Evolutionary conservation across 192 early-diverging fungal genomes (phyloP).

Genomic region (Chytriomyces confervae): DNA sequence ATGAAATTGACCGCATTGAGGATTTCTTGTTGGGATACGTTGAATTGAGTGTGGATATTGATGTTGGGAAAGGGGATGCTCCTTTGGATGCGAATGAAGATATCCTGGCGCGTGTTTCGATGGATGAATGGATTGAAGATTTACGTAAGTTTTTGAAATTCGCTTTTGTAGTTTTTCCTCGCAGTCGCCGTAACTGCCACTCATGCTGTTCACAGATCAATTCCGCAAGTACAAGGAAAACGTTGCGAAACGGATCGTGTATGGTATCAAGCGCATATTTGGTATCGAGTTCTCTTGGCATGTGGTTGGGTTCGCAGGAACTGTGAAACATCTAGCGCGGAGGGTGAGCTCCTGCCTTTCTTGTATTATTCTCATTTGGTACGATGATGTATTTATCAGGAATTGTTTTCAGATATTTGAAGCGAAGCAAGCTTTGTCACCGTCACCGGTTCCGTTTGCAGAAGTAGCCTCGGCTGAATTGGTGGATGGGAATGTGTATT

Average conservation of each 20-base stretch:
- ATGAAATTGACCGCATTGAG: slow-evolving; percentile 28
- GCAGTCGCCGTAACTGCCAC: background rate
- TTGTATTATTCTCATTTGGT: background rate
- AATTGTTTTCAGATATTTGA: slow-evolving; percentile 13
- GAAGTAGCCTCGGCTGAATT: background rate
- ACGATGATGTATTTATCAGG: background rate
- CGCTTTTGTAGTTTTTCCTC: background rate
- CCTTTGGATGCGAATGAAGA: slow-evolving; percentile 34
- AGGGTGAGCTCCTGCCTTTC: slow-evolving; percentile 40
- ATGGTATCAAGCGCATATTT: slow-evolving; percentile 81
- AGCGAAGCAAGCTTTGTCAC: slow-evolving; percentile 24
- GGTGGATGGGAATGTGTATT: no score
- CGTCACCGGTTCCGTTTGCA: slow-evolving; percentile 8
- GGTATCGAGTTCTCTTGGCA: slow-evolving; percentile 90
- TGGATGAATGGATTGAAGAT: slow-evolving; percentile 37
- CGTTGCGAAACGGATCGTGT: slow-evolving; percentile 69
- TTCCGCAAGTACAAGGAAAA: slow-evolving; percentile 44
- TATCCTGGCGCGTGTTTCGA: slow-evolving; percentile 35
- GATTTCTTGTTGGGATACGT: slow-evolving; percentile 28
- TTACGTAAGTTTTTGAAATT: slow-evolving; percentile 27
- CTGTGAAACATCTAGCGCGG: slow-evolving; percentile 55
- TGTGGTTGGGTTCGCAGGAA: slow-evolving; percentile 61
- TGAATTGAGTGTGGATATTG: slow-evolving; percentile 42
- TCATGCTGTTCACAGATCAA: background rate
- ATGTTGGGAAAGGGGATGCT: slow-evolving; percentile 26